Conservation (phyloP, 352 stramenopile species). For the Globisporangium iwayamae region DNA sequence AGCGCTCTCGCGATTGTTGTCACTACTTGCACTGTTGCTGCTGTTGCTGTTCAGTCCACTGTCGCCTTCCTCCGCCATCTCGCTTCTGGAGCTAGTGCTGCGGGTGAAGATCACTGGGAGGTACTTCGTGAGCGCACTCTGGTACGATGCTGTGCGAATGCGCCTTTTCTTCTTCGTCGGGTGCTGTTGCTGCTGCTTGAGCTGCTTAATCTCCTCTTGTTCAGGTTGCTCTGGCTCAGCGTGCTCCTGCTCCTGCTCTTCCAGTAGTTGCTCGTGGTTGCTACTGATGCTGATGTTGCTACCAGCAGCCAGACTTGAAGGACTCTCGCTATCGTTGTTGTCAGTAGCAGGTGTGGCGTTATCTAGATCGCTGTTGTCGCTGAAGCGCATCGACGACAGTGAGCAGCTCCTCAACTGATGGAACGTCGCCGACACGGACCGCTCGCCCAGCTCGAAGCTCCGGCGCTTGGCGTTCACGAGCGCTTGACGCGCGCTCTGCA, state of each 20-base stretch:
- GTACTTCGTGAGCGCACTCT: constrained; percentile 1
- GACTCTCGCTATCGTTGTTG: neutral
- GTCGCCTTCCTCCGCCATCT: neutral
- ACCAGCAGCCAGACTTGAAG: neutral
- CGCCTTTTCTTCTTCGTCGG: neutral
- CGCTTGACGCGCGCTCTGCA: neutral
- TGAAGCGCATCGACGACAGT: neutral
- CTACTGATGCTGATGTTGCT: neutral
- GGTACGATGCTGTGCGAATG: neutral
- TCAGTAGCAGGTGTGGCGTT: neutral
- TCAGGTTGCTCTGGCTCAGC: neutral
- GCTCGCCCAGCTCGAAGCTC: constrained; percentile 1
- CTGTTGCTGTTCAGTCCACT: neutral
- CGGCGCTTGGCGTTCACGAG: neutral
- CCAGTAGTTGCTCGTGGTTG: neutral
- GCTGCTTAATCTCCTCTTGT: neutral
- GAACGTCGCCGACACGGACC: neutral
- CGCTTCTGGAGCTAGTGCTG: neutral
- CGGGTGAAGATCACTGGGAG: neutral
- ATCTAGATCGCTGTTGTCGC: neutral
- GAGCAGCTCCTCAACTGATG: neutral
- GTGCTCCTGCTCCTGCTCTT: neutral
- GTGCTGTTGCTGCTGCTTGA: neutral
- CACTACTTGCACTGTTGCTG: neutral
- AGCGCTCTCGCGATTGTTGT: neutral